These are phyloP conservation scores for Anastatica hierochuntica DNA, from an alignment of 345 rosid species.

Conservation along the genomic window DNA sequence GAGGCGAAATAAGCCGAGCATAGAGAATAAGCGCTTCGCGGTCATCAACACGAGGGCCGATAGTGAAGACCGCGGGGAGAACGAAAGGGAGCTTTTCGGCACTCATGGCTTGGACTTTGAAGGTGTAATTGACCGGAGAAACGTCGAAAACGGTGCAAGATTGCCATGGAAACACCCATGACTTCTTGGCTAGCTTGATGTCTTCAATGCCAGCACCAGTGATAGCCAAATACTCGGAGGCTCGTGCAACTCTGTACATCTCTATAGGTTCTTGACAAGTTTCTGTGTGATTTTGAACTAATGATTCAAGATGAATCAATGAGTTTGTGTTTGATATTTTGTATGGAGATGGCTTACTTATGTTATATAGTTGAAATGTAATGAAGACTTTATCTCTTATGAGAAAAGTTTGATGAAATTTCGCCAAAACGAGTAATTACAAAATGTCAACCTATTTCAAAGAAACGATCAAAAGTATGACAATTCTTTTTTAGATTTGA, in stretches of 20 bases:
- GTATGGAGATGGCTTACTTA: not conserved
- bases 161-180: slow-evolving; percentile 63
- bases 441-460: not conserved
- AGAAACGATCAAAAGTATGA: not conserved
- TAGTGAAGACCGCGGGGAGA: slow-evolving; percentile 66
- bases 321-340: not conserved
- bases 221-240: slow-evolving; percentile 51
- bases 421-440: not conserved
- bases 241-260: slow-evolving; percentile 48
- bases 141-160: slow-evolving; percentile 48
- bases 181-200: slow-evolving; percentile 56
- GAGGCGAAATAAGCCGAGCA: slow-evolving; percentile 58
- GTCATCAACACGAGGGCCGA: slow-evolving; percentile 65
- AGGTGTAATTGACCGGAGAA: slow-evolving; percentile 73
- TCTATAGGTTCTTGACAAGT: not conserved
- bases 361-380: not conserved
- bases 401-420: not conserved
- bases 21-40: slow-evolving; percentile 37
- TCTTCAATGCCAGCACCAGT: slow-evolving; percentile 52
- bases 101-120: slow-evolving; percentile 83
- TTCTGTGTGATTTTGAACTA: not conserved
- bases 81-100: slow-evolving; percentile 83
- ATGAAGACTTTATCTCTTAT: not conserved
- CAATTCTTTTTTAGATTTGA: not conserved
- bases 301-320: not conserved